Base-by-base conservation (phyloP, 257 asterid genomes). In the Nicotiana undulata region DNA sequence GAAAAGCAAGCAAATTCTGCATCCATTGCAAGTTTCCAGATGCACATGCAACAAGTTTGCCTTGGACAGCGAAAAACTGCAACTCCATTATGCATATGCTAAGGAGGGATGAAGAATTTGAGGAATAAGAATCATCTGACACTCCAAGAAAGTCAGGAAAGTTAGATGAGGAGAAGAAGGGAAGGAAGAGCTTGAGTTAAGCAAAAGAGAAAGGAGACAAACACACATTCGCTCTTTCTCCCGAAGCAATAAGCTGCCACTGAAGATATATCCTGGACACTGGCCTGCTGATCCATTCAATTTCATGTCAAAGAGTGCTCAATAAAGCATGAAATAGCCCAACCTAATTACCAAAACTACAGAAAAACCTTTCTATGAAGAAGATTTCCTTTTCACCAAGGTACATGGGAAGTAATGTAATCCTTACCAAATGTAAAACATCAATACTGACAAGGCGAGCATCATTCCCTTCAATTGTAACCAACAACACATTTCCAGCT, bases 401-500 rank as follows among this genome's bases (percentile, higher is more conserved):
- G 77, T 52, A 72, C 24, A 72, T 72, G 37, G 34, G 13, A 72
- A 72, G 77, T 24, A 59, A 11, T 61, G 18, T 44, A 66, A 65
- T 80, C 70, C 98, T 96, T 92, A 96, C 99, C 98, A 96, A 84
- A 87, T 96, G 99, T 84, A 96, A 88, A 83, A 96, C 97, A 85
- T 96, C 99, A 81, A 96, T 96, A 93, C 98, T 96, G 83, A 96
- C 99, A 81, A 90, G 94, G 32, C 99, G 99, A 2, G 99, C 97
- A 87, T 96, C 99, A 83, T 89, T 83, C 86, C 98, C 99, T 87
- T 96, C 99, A 81, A 96, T 93, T 61, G 99, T 96, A 80, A 94
- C 98, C 89, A 96, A 89, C 63, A 96, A 92, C 26, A 96, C 99
- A 86, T 96, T 96, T 77, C 99, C 99, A 84, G 99, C 98, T 84